phyloP scores from a whole-genome alignment of 768 basidiomycete genomes.

The Terana coerulea region DNA sequence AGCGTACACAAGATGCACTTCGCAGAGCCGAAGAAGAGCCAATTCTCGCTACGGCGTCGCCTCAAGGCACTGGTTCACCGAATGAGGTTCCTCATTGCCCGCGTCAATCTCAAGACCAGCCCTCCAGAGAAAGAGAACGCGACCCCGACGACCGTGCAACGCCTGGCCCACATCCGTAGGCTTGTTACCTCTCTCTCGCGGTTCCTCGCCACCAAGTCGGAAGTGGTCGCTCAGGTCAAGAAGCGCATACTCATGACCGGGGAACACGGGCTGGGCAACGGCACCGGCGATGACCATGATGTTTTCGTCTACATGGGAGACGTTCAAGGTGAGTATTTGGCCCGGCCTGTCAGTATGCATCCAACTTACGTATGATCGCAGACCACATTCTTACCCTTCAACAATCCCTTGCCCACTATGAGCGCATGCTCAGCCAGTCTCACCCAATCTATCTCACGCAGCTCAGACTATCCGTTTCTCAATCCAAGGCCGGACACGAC shows the following conservation, averaged over 20 bases:
- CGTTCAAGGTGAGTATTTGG: slow-evolving; percentile 65
- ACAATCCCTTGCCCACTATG: slow-evolving; percentile 79
- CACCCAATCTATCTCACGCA: slow-evolving; percentile 85
- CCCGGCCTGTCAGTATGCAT: neutral
- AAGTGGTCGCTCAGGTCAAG: slow-evolving; percentile 74
- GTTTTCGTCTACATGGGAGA: slow-evolving; percentile 89
- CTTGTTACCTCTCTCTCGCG: slow-evolving; percentile 77
- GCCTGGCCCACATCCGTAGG: slow-evolving; percentile 76
- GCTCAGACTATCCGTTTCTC: slow-evolving; percentile 57
- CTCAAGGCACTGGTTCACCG: neutral
- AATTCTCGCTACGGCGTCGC: slow-evolving; percentile 4
- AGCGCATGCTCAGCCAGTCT: slow-evolving; percentile 82
- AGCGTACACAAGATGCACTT: slow-evolving; percentile 4
- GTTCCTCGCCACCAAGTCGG: slow-evolving; percentile 74
- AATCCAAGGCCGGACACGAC: slow-evolving; percentile 60
- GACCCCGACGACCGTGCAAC: slow-evolving; percentile 52
- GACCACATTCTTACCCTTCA: slow-evolving; percentile 91
- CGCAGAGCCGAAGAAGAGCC: slow-evolving; percentile 5
- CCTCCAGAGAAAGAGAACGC: slow-evolving; percentile 3
- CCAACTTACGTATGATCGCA: slow-evolving; percentile 23
- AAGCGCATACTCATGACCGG: slow-evolving; percentile 59
- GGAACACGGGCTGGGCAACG: slow-evolving; percentile 31
- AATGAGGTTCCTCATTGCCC: neutral
- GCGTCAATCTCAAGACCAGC: slow-evolving; percentile 9
- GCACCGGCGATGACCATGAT: slow-evolving; percentile 51